Conservation (phyloP, 2,329 filamentous ascomycete genomes). For the Fusarium ramigenum region DNA sequence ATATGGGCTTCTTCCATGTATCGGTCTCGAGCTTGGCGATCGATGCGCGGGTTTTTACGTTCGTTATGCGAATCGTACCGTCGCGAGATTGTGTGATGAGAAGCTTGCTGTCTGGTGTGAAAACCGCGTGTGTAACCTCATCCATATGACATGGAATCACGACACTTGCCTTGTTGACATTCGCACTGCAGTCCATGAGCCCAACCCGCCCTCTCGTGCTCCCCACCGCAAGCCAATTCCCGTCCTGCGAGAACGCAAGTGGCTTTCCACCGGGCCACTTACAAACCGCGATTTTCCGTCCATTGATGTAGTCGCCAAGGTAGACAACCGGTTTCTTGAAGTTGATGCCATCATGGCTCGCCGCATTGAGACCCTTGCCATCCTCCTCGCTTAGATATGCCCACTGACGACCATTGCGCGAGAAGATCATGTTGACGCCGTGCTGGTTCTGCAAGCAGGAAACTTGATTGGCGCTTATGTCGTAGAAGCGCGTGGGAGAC, state of each 20-base stretch:
- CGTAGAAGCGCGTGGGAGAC: conserved; percentile 41
- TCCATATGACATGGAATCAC: conserved; percentile 39
- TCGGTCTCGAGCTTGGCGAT: conserved; percentile 45
- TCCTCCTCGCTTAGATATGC: conserved; percentile 42
- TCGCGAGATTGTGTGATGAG: conserved; percentile 42
- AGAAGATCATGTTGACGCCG: conserved; percentile 39
- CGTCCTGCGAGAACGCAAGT: conserved; percentile 39
- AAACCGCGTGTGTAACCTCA: conserved; percentile 41
- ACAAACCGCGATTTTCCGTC: conserved; percentile 24
- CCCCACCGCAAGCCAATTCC: conserved; percentile 37
- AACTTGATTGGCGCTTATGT: conserved; percentile 34
- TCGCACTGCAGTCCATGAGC: conserved; percentile 33
- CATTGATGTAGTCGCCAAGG: conserved; percentile 40
- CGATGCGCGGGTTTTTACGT: conserved; percentile 26
- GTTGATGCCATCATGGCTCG: conserved; percentile 32
- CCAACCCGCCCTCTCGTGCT: conserved; percentile 36
- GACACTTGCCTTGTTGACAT: conserved; percentile 20
- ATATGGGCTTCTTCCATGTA: conserved; percentile 41
- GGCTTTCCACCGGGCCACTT: conserved; percentile 38
- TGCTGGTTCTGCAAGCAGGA: conserved; percentile 35
- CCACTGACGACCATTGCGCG: conserved; percentile 35
- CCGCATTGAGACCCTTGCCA: conserved; percentile 29
- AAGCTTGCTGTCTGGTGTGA: conserved; percentile 38
- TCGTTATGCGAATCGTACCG: conserved; percentile 42
- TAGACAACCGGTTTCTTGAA: conserved; percentile 39